Evolutionary conservation across 2,329 filamentous ascomycete genomes (phyloP), one percentile per base, ranked within the genome.

Genomic region (Parafenestella ontariensis): DNA sequence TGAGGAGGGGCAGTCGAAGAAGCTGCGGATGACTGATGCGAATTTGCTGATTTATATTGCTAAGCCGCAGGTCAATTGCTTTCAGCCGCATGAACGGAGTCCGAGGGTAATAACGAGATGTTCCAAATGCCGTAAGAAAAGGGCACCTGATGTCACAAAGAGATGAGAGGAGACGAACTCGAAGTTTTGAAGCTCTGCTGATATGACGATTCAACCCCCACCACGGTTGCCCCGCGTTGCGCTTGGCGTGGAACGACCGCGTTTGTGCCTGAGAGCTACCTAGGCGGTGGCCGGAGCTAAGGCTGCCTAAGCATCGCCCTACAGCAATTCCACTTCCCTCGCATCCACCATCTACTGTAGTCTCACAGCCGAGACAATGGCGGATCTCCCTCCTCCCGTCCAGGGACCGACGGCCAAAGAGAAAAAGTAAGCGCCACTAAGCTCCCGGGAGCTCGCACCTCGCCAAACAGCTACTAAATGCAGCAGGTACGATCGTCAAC

Each of bases 401-500:
- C 75, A 78, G 43, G 75, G 75, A 6, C 76, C 76, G 5, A 76
- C 74, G 8, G 74, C 75, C 6, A 78, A 78, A 54, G 75, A 89
- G 74, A 85, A 84, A 70, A 80, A 85, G 76, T 75, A 61, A 49
- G 63, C 45, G 34, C 7, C 1, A 3, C 39, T 6, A 24, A 28
- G 36, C 39, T 44, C 15, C 21, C 13, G 3, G 9, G 40, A 55
- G 66, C 50, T 43, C 31, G 8, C 28, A 9, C 10, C 15, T 9
- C n/a, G 20, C 21, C 20, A 24, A n/a, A 15, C 37, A 56, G 40
- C 49, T 57, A 39, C 62, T 73, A 61, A 80, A 65, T 53, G 91
- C 72, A n/a, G 24, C 52, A 76, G 73, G 58, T 99, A 99, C 78
- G 95, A 99, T 76, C 88, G 95, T 48, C 95, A 99, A 77, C 87